Evolutionary conservation across 345 rosid species (phyloP).

Genomic region (Raphanus sativus): DNA sequence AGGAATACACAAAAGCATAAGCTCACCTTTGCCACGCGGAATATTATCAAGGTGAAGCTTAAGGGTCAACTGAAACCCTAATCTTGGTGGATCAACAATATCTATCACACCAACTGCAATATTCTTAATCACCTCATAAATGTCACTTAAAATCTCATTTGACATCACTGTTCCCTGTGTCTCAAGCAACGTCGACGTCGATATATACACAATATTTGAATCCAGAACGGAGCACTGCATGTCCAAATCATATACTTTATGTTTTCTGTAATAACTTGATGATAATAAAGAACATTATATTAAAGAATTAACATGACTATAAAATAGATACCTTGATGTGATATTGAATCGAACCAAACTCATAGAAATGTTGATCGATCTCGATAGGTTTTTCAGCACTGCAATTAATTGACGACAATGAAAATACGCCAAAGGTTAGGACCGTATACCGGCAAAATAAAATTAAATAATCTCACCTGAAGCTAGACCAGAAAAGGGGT

Average conservation of each 20-base stretch:
- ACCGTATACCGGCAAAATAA: neutral
- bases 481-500: neutral
- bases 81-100: slow-evolving; percentile 67
- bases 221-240: slow-evolving; percentile 63
- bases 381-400: slow-evolving; percentile 64
- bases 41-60: slow-evolving; percentile 56
- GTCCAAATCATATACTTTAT: neutral
- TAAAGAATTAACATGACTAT: neutral
- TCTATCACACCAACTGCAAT: slow-evolving; percentile 54
- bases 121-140: slow-evolving; percentile 47
- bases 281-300: neutral
- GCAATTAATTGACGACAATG: slow-evolving; percentile 31
- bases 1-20: neutral
- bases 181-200: slow-evolving; percentile 61
- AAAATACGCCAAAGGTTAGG: neutral
- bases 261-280: neutral
- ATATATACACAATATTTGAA: slow-evolving; percentile 50
- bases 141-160: slow-evolving; percentile 47
- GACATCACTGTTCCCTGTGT: slow-evolving; percentile 47
- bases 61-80: slow-evolving; percentile 88
- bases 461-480: neutral
- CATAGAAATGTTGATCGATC: slow-evolving; percentile 70
- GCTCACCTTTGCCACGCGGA: slow-evolving; percentile 62
- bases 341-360: slow-evolving; percentile 80
- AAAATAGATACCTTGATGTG: slow-evolving; percentile 56